Evolutionary conservation across 768 basidiomycete species (phyloP), one percentile per base, ranked within the genome.

Genomic region (Phallus indusiatus): DNA sequence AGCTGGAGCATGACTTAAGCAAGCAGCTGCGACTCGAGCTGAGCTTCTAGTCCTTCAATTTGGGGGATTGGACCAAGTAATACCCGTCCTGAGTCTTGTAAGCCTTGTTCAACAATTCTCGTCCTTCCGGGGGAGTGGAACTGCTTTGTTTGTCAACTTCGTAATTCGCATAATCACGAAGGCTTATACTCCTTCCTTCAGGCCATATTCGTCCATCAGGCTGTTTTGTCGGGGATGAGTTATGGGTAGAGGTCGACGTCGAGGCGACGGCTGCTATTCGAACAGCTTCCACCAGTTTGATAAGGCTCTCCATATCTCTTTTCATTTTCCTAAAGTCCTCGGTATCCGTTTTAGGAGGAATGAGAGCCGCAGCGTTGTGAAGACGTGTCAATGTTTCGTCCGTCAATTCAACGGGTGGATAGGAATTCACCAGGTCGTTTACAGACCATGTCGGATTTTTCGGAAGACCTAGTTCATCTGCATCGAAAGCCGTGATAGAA

Each of bases 201-300:
- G 68, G 34, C 76, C 71, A 78, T 67, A 72, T 65, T 59, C 71
- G 74, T 62, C 70, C 75, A 57, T 79, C 78, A 12, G 76, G 72
- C 12, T 42, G 37, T 35, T 54, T 55, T 11, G 35, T 54, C 14
- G 28, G 12, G 28, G 21, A n/a, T n/a, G n/a, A 60, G 10, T 63
- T 50, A 9, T 28, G 28, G 28, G 28, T 3, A 28, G 28, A 28
- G 28, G 28, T 28, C 28, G 28, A 28, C 28, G 61, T 60, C 18
- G 59, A 56, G 28, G 62, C 58, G 42, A 55, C 20, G 20, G 47
- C 56, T 53, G 75, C 65, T 75, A 51, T 36, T 53, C n/a, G 67
- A 66, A 91, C 89, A 2, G 90, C 90, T 66, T 92, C 88, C 14
- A 93, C 90, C 10, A 93, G 75, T 62, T 77, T 80, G 58, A 91